Percentiles rank a stretch among this genome's conserved stretches.
Conservation (phyloP, 148 eudicot species). For the Vaccinium myrtillus region DNA sequence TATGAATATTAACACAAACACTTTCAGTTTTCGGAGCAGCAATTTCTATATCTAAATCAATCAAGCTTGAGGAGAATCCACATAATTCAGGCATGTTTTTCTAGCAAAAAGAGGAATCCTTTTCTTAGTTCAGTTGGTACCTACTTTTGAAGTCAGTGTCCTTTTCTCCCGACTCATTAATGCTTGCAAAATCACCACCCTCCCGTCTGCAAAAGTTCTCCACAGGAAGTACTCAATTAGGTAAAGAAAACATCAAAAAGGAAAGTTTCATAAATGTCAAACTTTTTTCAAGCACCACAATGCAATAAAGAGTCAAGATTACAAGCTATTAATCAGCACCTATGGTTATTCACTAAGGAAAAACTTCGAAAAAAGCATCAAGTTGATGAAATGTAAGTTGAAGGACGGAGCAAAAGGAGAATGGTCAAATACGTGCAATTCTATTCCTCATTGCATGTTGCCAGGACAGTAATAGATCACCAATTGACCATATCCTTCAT, state of each 20-base stretch:
- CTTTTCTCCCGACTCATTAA: slow-evolving; percentile 50
- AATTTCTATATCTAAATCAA: slow-evolving; percentile 67
- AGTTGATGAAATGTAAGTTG: too few relatives aligned
- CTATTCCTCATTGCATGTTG: too few relatives aligned
- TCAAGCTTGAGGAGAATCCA: slow-evolving; percentile 33
- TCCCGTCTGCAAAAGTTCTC: slow-evolving; percentile 50
- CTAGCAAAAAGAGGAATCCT: slow-evolving; percentile 38
- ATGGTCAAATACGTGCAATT: too few relatives aligned
- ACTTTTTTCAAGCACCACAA: neutral
- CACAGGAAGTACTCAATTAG: slow-evolving; percentile 31
- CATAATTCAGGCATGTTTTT: slow-evolving; percentile 37
- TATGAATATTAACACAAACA: slow-evolving; percentile 31
- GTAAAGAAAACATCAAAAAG: neutral
- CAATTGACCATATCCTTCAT: too few relatives aligned
- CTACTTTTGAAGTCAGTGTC: slow-evolving; percentile 36
- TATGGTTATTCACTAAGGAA: neutral
- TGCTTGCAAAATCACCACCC: slow-evolving; percentile 47
- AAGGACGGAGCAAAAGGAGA: too few relatives aligned
- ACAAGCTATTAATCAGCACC: neutral
- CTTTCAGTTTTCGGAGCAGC: slow-evolving; percentile 53
- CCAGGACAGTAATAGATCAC: too few relatives aligned
- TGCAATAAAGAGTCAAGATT: neutral
- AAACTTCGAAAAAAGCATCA: neutral
- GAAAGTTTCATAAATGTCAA: neutral
- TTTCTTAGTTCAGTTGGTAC: slow-evolving; percentile 35